Evolutionary conservation across 1,139 yeast species (phyloP).

Genomic region (Magnusiomyces clavatus): DNA sequence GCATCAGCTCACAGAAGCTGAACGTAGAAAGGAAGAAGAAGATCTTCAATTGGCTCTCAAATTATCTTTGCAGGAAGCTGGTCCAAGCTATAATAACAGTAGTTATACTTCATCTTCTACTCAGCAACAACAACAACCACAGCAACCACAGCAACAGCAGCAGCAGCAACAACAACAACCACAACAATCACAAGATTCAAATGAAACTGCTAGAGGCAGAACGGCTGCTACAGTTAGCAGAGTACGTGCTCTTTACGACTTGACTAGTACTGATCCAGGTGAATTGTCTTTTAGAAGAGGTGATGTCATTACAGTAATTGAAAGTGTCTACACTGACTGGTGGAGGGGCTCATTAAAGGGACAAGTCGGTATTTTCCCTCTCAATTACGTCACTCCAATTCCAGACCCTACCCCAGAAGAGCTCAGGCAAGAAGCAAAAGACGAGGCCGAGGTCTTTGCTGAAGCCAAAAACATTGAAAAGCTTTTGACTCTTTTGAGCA

Average conservation of each 20-base stretch:
- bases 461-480: constrained; percentile 55
- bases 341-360: constrained; percentile 87
- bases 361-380: constrained; percentile 81
- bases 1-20: constrained; percentile 41
- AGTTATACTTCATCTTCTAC: constrained; percentile 3
- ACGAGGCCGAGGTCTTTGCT: constrained; percentile 40
- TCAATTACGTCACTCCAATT: constrained; percentile 81
- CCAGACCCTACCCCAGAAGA: constrained; percentile 58
- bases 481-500: constrained; percentile 51
- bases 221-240: constrained; percentile 45
- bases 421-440: constrained; percentile 35
- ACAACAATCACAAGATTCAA: constrained; percentile 1
- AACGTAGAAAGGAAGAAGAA: constrained; percentile 60
- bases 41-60: constrained; percentile 74
- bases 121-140: constrained; percentile 9
- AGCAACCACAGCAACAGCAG: constrained; percentile 14
- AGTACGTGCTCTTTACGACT: constrained; percentile 81
- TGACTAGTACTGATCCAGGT: constrained; percentile 50
- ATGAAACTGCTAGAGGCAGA: constrained; percentile 16
- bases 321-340: constrained; percentile 90
- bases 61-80: constrained; percentile 58
- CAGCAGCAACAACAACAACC: constrained; percentile 15
- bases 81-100: constrained; percentile 6
- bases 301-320: constrained; percentile 64
- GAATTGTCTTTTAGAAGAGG: constrained; percentile 37